phyloP scores from a whole-genome alignment of 768 basidiomycete species.

The Mycena epipterygia region DNA sequence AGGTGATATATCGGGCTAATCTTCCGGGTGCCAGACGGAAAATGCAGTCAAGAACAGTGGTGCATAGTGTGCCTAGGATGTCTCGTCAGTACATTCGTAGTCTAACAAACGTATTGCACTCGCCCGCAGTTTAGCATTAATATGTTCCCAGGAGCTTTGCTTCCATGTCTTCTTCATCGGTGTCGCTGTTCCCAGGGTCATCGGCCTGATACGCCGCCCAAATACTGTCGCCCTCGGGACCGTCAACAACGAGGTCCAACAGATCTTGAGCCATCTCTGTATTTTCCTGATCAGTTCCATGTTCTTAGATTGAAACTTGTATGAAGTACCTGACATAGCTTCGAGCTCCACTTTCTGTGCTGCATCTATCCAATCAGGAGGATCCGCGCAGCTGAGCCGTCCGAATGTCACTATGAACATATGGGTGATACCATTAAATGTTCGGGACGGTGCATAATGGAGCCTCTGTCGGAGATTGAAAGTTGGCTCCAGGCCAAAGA shows the following conservation, averaged over 20 bases:
- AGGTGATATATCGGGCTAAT: not conserved
- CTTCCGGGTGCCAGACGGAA: constrained; percentile 18
- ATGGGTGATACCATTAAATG: constrained; percentile 74
- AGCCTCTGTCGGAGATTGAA: constrained; percentile 72
- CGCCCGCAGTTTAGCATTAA: no score
- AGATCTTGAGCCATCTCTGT: constrained; percentile 74
- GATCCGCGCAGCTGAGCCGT: constrained; percentile 77
- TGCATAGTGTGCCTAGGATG: not conserved
- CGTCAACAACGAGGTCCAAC: constrained; percentile 77
- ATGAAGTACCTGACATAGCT: constrained; percentile 57
- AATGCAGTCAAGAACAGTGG: constrained; percentile 16
- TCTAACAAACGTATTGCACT: not conserved
- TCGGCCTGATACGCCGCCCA: constrained; percentile 73
- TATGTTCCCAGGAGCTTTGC: constrained; percentile 54
- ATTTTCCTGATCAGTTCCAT: constrained; percentile 2
- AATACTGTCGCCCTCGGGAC: constrained; percentile 76
- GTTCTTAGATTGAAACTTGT: constrained; percentile 1
- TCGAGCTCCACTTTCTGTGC: constrained; percentile 56
- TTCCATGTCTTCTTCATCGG: constrained; percentile 74
- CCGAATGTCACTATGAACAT: constrained; percentile 85
- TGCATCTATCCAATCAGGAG: constrained; percentile 69
- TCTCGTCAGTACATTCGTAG: not conserved
- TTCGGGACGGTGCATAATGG: constrained; percentile 63
- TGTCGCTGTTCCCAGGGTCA: constrained; percentile 53
- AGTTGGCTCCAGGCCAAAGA: constrained; percentile 62